Evolutionary conservation across 352 stramenopile species (phyloP), one percentile per base, ranked within the genome.

Genomic region (Phytophthora foliorum): DNA sequence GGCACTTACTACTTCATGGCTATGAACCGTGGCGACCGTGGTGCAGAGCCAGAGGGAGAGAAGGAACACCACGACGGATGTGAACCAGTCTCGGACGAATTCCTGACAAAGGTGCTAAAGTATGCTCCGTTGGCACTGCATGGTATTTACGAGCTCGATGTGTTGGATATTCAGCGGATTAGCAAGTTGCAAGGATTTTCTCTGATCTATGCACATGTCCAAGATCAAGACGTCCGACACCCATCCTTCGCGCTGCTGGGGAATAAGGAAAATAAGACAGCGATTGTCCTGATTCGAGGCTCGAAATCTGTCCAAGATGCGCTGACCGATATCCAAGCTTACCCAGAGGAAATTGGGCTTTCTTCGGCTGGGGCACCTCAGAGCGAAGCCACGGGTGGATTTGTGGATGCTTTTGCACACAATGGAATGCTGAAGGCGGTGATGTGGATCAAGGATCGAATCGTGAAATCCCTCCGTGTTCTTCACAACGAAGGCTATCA

Each of bases 1-100:
- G 89, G 89, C 2, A 91, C 86, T 16, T 96, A 94, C 45, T 96
- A 96, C 53, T 95, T 95, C 44, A 96, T 96, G 89, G 89, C 89
- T 6, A 94, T 92, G 82, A 95, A 95, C 46, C 86, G 89, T 44
- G 89, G 89, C 1, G 82, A 92, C 19, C 86, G 89, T 19, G 89
- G 89, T n/a, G 80, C 84, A 27, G 78, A 88, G 46, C 89, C 89
- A 7, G 79, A 90, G 31, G 64, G 72, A 6, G 89, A 96, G 42
- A 80, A 79, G 17, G 75, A 88, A 39, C 74, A 75, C 14, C 87
- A 96, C 64, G 61, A 62, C 19, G 80, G 72, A 4, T 94, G 86
- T 52, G 38, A 78, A 4, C 67, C 75, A 31, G 82, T 95, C 14
- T 82, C 89, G 10, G 86, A 96, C 51, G 84, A 89, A 1, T 65